Conservation (phyloP, 2,329 filamentous ascomycete genomes). For the Herpotrichia juniperi region DNA sequence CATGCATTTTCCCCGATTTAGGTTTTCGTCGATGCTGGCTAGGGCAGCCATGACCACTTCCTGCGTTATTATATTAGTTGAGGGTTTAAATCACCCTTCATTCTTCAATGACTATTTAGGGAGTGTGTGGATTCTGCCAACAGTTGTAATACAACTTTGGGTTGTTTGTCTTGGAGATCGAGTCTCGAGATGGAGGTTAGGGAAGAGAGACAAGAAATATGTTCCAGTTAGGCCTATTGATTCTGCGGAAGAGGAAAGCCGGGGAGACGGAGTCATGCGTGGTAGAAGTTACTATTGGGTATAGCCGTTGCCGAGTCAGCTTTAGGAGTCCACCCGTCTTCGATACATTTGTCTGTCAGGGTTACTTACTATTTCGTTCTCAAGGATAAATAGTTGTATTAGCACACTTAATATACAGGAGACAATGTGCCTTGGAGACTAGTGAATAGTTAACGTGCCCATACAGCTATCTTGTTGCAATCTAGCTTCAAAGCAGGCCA, state of each 20-base stretch:
- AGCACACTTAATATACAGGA: too few species aligned
- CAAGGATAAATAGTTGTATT: too few species aligned
- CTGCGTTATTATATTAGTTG: conserved; percentile 6
- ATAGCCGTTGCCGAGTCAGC: too few species aligned
- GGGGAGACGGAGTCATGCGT: too few species aligned
- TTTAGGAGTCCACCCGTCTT: too few species aligned
- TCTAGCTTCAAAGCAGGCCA: too few species aligned
- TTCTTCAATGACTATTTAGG: conserved; percentile 9
- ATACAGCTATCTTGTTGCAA: too few species aligned
- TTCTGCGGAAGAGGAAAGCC: neutral
- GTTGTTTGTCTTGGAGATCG: conserved; percentile 14
- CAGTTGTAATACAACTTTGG: conserved; percentile 13
- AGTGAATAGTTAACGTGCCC: too few species aligned
- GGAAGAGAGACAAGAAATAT: conserved; percentile 10
- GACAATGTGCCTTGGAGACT: too few species aligned
- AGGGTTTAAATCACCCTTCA: conserved; percentile 1
- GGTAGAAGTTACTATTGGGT: neutral
- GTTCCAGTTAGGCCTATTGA: neutral
- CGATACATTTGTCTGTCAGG: too few species aligned
- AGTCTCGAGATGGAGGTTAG: conserved; percentile 4
- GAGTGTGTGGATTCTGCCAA: conserved; percentile 14
- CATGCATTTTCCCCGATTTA: neutral
- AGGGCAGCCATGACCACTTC: conserved; percentile 8
- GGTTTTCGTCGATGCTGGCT: neutral
- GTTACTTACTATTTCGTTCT: too few species aligned